Evolutionary conservation across 805 yeast species (phyloP).

Genomic region (Candida koratica): DNA sequence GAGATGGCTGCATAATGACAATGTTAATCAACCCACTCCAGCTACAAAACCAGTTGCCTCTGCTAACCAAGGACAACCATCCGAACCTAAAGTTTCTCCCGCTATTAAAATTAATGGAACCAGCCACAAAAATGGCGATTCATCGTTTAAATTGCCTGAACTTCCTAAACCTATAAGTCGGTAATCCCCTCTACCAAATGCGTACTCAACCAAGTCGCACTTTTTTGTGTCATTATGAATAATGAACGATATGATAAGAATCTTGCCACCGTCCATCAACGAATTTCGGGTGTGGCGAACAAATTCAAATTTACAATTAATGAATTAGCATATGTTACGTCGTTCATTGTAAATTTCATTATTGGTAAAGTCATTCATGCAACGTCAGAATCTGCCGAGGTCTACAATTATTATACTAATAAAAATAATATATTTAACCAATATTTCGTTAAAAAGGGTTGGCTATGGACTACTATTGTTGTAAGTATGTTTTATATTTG

Average conservation of each 20-base stretch:
- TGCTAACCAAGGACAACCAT: too few species aligned
- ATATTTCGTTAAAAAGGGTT: constrained; percentile 80
- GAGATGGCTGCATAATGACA: constrained; percentile 46
- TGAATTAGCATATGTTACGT: constrained; percentile 28
- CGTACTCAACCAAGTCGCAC: too few species aligned
- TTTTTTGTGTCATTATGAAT: too few species aligned
- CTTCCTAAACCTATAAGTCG: too few species aligned
- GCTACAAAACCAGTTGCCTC: background rate
- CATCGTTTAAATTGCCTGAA: too few species aligned
- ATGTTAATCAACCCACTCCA: constrained; percentile 2
- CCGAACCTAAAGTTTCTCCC: too few species aligned
- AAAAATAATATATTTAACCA: constrained; percentile 70
- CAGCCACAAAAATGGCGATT: background rate
- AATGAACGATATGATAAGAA: constrained; percentile 4
- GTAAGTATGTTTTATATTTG: constrained; percentile 25
- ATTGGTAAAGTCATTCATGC: constrained; percentile 50
- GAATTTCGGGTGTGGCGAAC: background rate
- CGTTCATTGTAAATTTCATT: constrained; percentile 39
- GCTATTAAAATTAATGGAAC: background rate
- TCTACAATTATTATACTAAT: constrained; percentile 49
- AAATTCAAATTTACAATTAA: constrained; percentile 8
- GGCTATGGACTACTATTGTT: constrained; percentile 75
- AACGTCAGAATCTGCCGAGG: constrained; percentile 43
- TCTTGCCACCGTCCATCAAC: constrained; percentile 4
- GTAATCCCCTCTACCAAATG: too few species aligned